Conservation (phyloP, 2,329 filamentous ascomycete species). For the Nannizziopsis barbatae region DNA sequence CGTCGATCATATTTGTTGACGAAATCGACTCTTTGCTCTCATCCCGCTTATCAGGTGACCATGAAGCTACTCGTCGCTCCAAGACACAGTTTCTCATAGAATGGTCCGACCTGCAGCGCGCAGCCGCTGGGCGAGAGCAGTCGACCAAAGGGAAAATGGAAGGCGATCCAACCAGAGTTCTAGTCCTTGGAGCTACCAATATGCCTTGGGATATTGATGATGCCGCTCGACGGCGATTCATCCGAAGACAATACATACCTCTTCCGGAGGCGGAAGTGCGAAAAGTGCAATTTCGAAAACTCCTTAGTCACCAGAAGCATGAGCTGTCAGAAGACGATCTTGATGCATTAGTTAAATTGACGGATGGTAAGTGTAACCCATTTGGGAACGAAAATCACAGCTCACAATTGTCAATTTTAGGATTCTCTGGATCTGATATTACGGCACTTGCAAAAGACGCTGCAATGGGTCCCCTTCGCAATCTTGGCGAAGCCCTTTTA, state of each 20-base stretch:
- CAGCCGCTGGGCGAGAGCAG: conserved; percentile 72
- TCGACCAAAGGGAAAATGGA: conserved; percentile 51
- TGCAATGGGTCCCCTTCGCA: conserved; percentile 88
- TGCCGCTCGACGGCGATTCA: conserved; percentile 79
- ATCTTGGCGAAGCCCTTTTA: conserved; percentile 76
- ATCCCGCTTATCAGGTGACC: conserved; percentile 63
- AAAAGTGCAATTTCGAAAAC: conserved; percentile 62
- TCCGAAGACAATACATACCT: conserved; percentile 89
- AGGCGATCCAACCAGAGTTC: conserved; percentile 75
- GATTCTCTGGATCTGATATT: conserved; percentile 96
- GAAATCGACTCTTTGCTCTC: conserved; percentile 93
- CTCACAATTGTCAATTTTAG: conserved; percentile 39
- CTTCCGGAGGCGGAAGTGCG: conserved; percentile 76
- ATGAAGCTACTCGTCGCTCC: conserved; percentile 84
- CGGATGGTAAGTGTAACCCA: conserved; percentile 55
- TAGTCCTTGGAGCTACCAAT: conserved; percentile 92
- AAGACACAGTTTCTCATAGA: conserved; percentile 98
- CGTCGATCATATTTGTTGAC: conserved; percentile 95
- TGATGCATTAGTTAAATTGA: conserved; percentile 60
- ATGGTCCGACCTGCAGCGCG: conserved; percentile 87
- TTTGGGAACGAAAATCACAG: background rate
- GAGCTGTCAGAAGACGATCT: conserved; percentile 62
- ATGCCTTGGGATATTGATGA: conserved; percentile 97
- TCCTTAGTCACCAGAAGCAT: conserved; percentile 82
- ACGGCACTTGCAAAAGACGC: conserved; percentile 95